Conservation (phyloP, 495 filamentous ascomycete species). For the Daldinia bambusicola region DNA sequence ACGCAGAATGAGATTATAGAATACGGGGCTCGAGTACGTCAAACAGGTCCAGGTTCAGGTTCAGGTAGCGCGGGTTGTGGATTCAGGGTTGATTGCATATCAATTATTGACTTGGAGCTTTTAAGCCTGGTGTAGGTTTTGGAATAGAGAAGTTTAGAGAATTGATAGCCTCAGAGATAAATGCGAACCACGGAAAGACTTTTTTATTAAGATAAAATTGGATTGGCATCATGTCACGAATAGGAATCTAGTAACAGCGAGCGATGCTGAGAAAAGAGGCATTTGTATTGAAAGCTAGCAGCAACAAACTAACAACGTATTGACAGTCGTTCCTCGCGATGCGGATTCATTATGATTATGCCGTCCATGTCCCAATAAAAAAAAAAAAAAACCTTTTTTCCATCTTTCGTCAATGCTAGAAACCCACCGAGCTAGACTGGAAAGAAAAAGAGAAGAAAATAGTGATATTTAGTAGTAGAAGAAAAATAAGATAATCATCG, state of each 20-base stretch:
- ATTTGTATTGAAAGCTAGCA: slow-evolving; percentile 22
- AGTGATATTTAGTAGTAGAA: background rate
- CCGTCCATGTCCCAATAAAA: background rate
- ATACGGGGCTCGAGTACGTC: slow-evolving; percentile 13
- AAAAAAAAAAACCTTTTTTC: too few species aligned
- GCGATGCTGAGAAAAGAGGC: slow-evolving; percentile 19
- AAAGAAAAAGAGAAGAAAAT: slow-evolving; percentile 1
- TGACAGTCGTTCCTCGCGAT: background rate
- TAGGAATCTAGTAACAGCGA: background rate
- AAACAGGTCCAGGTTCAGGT: background rate
- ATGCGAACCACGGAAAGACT: background rate
- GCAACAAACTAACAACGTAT: slow-evolving; percentile 22
- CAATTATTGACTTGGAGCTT: slow-evolving; percentile 1
- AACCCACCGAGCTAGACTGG: slow-evolving; percentile 3
- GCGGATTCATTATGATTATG: slow-evolving; percentile 20
- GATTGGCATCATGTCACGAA: background rate
- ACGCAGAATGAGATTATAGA: slow-evolving; percentile 19
- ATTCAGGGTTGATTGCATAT: background rate
- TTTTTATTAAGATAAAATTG: background rate
- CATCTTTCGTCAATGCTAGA: slow-evolving; percentile 1
- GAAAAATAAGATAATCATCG: background rate
- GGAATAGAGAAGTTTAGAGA: slow-evolving; percentile 22
- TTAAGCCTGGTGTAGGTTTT: slow-evolving; percentile 20
- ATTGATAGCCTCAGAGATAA: slow-evolving; percentile 13
- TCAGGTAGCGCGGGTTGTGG: too few species aligned